Evolutionary conservation across 2,329 filamentous ascomycete species (phyloP).

Genomic region (Monilinia fructicola): DNA sequence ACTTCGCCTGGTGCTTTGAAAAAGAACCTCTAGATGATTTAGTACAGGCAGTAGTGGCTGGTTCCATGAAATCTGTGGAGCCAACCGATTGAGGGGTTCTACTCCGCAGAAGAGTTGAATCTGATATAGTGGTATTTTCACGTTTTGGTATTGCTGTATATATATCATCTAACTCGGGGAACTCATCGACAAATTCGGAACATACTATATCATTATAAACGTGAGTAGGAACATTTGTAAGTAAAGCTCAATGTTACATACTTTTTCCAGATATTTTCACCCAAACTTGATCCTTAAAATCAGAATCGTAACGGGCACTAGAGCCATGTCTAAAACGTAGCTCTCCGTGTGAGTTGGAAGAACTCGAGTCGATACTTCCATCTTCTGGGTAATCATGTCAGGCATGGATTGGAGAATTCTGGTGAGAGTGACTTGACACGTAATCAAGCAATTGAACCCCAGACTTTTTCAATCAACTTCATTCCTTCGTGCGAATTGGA

Average conservation of each 20-base stretch:
- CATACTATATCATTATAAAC: slow-evolving; percentile 26
- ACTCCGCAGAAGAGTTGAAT: background rate
- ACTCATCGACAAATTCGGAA: slow-evolving; percentile 32
- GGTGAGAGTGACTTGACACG: background rate
- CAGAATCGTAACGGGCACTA: slow-evolving; percentile 39
- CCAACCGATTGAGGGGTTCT: background rate
- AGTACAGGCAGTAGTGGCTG: background rate
- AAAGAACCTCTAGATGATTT: slow-evolving; percentile 2
- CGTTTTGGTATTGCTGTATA: slow-evolving; percentile 24
- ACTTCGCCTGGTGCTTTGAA: slow-evolving; percentile 7
- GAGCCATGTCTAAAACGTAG: slow-evolving; percentile 41
- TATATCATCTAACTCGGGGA: slow-evolving; percentile 29
- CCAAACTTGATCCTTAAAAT: slow-evolving; percentile 42
- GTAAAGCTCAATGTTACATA: slow-evolving; percentile 25
- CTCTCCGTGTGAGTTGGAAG: slow-evolving; percentile 21
- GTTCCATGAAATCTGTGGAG: background rate
- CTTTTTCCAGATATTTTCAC: slow-evolving; percentile 36
- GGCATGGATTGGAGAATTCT: background rate
- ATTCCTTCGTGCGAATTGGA: background rate
- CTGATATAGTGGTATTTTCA: slow-evolving; percentile 2
- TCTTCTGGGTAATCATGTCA: slow-evolving; percentile 14
- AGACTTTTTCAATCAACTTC: background rate
- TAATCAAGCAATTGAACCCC: background rate
- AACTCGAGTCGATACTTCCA: background rate
- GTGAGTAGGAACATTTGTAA: background rate